Evolutionary conservation across 495 filamentous ascomycete species (phyloP), one percentile per base, ranked within the genome.

Genomic region (Hypoxylon trugodes): DNA sequence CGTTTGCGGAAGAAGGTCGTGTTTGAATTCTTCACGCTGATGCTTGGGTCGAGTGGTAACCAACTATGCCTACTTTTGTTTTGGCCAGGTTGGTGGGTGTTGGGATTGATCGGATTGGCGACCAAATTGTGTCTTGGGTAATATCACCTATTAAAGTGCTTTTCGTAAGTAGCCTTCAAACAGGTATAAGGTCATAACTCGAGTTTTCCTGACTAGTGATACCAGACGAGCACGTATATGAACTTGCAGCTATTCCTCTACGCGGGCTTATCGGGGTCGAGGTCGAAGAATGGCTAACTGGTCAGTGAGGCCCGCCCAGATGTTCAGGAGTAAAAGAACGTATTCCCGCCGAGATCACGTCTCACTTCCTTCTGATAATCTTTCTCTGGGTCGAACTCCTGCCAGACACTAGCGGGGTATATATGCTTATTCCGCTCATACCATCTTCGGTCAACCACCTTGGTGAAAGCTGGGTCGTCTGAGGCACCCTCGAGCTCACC

Each of bases 341-440:
- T 83, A 76, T 98, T 98, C 9, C 95, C 94, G 18, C 88, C 87
- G 2, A 84, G 81, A 81, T 98, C 95, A 55, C 91, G 86, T 70
- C 90, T 81, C 49, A 93, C 88, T 72, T 90, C 89, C 57, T 84
- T 86, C 59, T 87, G 82, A 71, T 97, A 96, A 59, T 97, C 89
- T 75, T 88, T 89, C 22, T 88, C 88, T 1, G 92, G 90, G 59
- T 97, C 93, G 75, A 96, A 98, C 58, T 96, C 90, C 57, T 93
- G 91, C 95, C 95, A 98, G 12, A 95, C 82, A 72, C 90, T 97
- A 4, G 94, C 95, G 0, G 95, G 95, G 74, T 93, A 98, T 42
- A 98, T 97, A 66, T 98, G 95, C 73, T 98, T 98, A 73, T 98
- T 96, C 65, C 87, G 82, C 77, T 97, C 91, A 71, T 97, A 98